Percentiles rank a stretch among this genome's conserved stretches.
Conservation (phyloP, 2,329 filamentous ascomycete species). For the Trichophaea hybrida region DNA sequence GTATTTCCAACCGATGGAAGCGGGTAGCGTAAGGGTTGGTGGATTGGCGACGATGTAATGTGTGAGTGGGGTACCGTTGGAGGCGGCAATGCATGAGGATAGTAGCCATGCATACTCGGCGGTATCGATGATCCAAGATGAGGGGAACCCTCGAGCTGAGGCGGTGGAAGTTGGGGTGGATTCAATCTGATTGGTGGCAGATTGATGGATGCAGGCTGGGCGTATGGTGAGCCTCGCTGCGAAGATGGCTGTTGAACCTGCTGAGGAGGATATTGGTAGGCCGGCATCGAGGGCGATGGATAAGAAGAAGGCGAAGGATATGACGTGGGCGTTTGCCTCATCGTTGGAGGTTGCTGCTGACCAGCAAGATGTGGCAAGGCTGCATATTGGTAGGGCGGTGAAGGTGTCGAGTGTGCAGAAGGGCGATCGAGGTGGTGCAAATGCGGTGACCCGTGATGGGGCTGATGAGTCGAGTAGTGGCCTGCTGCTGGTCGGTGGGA, state of each 20-base stretch:
- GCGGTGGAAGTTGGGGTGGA: constrained; percentile 32
- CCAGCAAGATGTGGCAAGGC: constrained; percentile 20
- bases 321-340: constrained; percentile 27
- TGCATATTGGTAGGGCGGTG: constrained; percentile 26
- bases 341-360: constrained; percentile 15
- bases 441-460: constrained; percentile 26
- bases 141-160: constrained; percentile 27
- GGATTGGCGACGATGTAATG: constrained; percentile 36
- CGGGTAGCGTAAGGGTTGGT: constrained; percentile 40
- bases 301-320: constrained; percentile 39
- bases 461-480: constrained; percentile 20
- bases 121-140: constrained; percentile 41
- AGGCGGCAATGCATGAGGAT: constrained; percentile 36
- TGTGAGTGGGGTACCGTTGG: constrained; percentile 37
- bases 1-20: constrained; percentile 40
- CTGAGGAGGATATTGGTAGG: constrained; percentile 37
- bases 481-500: constrained; percentile 23
- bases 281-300: constrained; percentile 38
- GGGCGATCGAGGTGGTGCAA: constrained; percentile 27
- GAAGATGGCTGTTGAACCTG: constrained; percentile 33
- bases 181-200: constrained; percentile 38
- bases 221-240: constrained; percentile 35
- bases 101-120: constrained; percentile 36
- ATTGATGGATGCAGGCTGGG: constrained; percentile 35
- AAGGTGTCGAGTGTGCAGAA: constrained; percentile 27